Evolutionary conservation across 2,329 filamentous ascomycete genomes (phyloP).

Genomic region (Chaetothyriales sp.): DNA sequence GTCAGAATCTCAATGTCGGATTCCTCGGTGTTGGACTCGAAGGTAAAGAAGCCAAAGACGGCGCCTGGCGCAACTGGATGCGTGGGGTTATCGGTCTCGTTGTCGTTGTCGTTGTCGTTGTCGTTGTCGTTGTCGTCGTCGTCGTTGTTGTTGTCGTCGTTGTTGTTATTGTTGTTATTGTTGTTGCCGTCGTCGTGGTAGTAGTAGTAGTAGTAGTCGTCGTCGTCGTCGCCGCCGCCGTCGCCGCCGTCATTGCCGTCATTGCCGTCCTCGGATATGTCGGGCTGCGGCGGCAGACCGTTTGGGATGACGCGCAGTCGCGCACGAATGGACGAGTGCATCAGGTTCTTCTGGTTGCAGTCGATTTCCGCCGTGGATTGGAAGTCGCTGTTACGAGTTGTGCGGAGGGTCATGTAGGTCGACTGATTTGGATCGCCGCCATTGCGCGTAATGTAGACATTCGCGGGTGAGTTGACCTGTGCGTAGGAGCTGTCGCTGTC

Average conservation of each 20-base stretch:
- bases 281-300: slow-evolving; percentile 4
- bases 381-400: slow-evolving; percentile 29
- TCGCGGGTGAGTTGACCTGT: slow-evolving; percentile 34
- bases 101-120: background rate
- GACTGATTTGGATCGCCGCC: slow-evolving; percentile 7
- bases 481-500: slow-evolving; percentile 23
- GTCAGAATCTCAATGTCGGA: slow-evolving; percentile 43
- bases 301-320: slow-evolving; percentile 29
- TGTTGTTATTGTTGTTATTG: background rate
- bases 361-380: slow-evolving; percentile 39
- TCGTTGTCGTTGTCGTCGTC: slow-evolving; percentile 1
- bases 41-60: slow-evolving; percentile 40
- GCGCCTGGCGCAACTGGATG: slow-evolving; percentile 30
- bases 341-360: slow-evolving; percentile 30
- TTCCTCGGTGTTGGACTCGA: slow-evolving; percentile 33
- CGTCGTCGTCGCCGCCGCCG: background rate
- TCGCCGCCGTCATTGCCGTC: background rate
- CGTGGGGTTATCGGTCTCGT: background rate
- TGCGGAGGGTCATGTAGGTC: slow-evolving; percentile 36
- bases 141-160: background rate
- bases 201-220: too few species aligned
- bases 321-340: slow-evolving; percentile 37
- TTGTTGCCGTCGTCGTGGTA: background rate
- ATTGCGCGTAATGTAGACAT: slow-evolving; percentile 32
- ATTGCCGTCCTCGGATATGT: background rate